These are phyloP conservation scores for Leishmania braziliensis DNA, from an alignment of 208 protist genomes.

Conservation along the genomic window DNA sequence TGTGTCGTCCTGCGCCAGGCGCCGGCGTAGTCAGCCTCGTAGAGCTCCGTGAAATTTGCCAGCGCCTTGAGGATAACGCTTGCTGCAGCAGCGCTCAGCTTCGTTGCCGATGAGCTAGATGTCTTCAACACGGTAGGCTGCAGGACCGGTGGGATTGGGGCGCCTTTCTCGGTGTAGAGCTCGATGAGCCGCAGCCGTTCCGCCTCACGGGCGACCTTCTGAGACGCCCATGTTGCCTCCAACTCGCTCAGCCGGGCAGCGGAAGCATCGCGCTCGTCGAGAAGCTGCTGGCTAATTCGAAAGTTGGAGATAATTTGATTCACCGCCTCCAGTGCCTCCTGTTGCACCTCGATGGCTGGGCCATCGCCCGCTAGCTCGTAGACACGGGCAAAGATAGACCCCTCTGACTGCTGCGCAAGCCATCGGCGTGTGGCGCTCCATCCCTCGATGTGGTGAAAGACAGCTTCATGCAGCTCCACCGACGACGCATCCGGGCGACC, in stretches of 20 bases:
- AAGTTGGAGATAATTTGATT: conserved; percentile 38
- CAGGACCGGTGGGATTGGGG: conserved; percentile 64
- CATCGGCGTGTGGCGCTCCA: conserved; percentile 62
- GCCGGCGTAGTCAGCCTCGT: conserved; percentile 52
- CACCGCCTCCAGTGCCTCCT: conserved; percentile 38
- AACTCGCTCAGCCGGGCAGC: conserved; percentile 40
- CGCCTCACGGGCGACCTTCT: conserved; percentile 61
- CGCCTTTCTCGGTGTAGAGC: conserved; percentile 77
- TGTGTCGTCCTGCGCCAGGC: conserved; percentile 34
- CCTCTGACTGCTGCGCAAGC: conserved; percentile 33
- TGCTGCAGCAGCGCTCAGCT: conserved; percentile 15
- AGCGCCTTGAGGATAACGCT: conserved; percentile 46
- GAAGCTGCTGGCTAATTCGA: conserved; percentile 35
- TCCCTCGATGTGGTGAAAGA: conserved; percentile 62
- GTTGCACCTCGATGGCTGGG: conserved; percentile 30
- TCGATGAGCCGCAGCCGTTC: conserved; percentile 61
- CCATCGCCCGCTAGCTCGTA: conserved; percentile 63
- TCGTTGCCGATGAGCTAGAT: conserved; percentile 17
- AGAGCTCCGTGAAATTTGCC: conserved; percentile 42
- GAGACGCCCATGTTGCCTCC: conserved; percentile 34
- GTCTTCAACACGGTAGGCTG: conserved; percentile 17
- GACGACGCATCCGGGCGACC: conserved; percentile 67
- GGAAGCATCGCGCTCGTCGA: conserved; percentile 45
- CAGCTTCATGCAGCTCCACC: conserved; percentile 66
- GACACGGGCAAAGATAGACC: conserved; percentile 36